phyloP scores from a whole-genome alignment of 306 rosid species.

The Gastrolobium villosum region DNA sequence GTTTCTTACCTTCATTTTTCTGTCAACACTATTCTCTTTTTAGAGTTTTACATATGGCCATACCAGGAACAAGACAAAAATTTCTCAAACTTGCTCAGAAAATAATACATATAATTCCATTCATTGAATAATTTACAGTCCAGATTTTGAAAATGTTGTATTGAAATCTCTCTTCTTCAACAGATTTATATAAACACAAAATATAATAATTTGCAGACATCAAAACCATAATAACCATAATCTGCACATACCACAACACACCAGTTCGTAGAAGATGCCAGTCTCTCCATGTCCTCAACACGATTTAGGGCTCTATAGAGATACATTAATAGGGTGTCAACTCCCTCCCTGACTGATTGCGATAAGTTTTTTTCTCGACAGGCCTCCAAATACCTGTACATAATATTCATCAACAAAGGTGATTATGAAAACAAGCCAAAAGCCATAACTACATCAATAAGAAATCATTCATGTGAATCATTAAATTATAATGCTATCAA shows the following conservation, averaged over 20 bases:
- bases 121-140: conserved; percentile 16
- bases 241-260: conserved; percentile 84
- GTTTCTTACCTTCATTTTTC: conserved; percentile 35
- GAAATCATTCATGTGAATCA: conserved; percentile 26
- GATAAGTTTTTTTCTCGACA: conserved; percentile 70
- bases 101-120: conserved; percentile 20
- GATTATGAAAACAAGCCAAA: conserved; percentile 20
- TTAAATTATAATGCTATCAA: conserved; percentile 3
- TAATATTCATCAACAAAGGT: conserved; percentile 41
- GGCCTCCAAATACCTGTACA: conserved; percentile 84
- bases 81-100: neutral
- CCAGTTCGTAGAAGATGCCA: conserved; percentile 88
- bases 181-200: conserved; percentile 18
- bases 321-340: conserved; percentile 91
- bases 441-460: neutral
- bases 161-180: conserved; percentile 5
- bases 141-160: conserved; percentile 22
- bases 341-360: conserved; percentile 83
- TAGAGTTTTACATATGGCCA: conserved; percentile 16
- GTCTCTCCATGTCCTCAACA: conserved; percentile 84
- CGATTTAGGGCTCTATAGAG: conserved; percentile 90
- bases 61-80: conserved; percentile 22
- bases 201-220: conserved; percentile 46
- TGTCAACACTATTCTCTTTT: conserved; percentile 16
- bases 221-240: conserved; percentile 58